Base-by-base conservation (phyloP, 495 filamentous ascomycete genomes). In the Talaromyces ruber region DNA sequence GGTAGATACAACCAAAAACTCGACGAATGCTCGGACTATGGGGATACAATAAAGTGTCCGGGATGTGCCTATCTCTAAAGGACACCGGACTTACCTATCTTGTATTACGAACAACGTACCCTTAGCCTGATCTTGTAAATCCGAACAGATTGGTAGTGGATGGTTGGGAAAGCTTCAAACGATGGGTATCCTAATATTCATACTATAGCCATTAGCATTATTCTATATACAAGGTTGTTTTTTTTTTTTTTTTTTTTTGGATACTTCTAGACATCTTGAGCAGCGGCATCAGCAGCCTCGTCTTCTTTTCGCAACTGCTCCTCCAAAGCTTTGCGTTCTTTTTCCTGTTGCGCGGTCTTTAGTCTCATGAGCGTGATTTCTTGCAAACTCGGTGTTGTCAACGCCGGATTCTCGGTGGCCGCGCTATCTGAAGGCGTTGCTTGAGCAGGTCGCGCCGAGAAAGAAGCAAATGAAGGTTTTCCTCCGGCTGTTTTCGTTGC, bases 281-380 rank as follows among this genome's bases (percentile, higher is more conserved):
- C 77, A 47, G 72, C 76, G 16, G 79, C 80, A 69, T 79, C 77
- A 6, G 76, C 79, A 25, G 74, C 74, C 60, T 74, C 76, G 51
- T 85, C 84, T 70, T 84, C 76, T 61, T 69, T 66, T 22, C 74
- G 64, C 37, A 86, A 74, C 64, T 85, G 72, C 47, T 84, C 84
- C 62, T 84, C 83, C 16, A 85, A 66, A 16, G 81, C 74, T 39
- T 72, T 77, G 43, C 76, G 72, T 64, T 79, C 78, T 67, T 84
- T 85, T 65, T 87, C 83, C 11, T 74, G 70, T 64, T 80, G 78
- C 0, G 83, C 82, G 60, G 81, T 84, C 65, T 84, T 86, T 58
- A 88, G 63, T 32, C 83, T 74, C 69, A 87, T 87, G 69, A 87
- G 69, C 1, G 81, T 86, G 62, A 81, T 64, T 39, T 88, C 84